These are phyloP conservation scores for Russula virescens DNA, from an alignment of 768 basidiomycete genomes.

Conservation along the genomic window DNA sequence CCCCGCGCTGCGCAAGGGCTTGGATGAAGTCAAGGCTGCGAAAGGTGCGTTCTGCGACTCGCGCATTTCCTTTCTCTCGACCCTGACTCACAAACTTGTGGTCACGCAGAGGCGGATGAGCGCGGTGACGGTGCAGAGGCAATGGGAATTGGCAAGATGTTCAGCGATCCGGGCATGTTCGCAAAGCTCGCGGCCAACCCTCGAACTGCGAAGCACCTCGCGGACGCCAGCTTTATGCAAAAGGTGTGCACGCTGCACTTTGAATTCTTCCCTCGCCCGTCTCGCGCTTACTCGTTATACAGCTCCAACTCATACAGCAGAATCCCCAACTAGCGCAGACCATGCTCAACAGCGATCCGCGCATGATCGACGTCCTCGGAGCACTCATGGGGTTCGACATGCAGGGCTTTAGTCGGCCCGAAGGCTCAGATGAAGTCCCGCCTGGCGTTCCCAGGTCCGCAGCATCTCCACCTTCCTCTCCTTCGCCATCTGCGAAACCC, in stretches of 20 bases:
- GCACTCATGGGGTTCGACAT: conserved; percentile 92
- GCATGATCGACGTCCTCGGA: conserved; percentile 92
- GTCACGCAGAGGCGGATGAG: conserved; percentile 34
- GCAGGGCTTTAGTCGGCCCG: conserved; percentile 76
- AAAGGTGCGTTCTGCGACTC: conserved; percentile 46
- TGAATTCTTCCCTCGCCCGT: too few species aligned
- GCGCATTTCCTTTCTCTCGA: neutral
- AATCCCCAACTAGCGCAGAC: conserved; percentile 59
- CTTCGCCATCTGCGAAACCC: conserved; percentile 36
- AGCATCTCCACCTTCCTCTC: conserved; percentile 34
- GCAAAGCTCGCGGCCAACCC: conserved; percentile 84
- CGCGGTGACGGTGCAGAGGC: conserved; percentile 40
- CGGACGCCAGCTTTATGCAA: conserved; percentile 77
- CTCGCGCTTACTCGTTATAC: neutral
- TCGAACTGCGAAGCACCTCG: conserved; percentile 74
- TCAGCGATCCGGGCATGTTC: conserved; percentile 77
- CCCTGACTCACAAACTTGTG: neutral
- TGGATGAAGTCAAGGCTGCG: conserved; percentile 83
- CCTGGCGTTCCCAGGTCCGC: conserved; percentile 46
- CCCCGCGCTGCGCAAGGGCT: conserved; percentile 76
- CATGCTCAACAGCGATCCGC: conserved; percentile 65
- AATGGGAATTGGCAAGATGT: conserved; percentile 65
- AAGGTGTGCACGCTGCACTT: conserved; percentile 37
- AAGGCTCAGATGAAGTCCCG: conserved; percentile 78
- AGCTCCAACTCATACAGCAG: conserved; percentile 64